Conservation (phyloP, 805 yeast genomes). For the Sugiyamaella chiloensis region DNA sequence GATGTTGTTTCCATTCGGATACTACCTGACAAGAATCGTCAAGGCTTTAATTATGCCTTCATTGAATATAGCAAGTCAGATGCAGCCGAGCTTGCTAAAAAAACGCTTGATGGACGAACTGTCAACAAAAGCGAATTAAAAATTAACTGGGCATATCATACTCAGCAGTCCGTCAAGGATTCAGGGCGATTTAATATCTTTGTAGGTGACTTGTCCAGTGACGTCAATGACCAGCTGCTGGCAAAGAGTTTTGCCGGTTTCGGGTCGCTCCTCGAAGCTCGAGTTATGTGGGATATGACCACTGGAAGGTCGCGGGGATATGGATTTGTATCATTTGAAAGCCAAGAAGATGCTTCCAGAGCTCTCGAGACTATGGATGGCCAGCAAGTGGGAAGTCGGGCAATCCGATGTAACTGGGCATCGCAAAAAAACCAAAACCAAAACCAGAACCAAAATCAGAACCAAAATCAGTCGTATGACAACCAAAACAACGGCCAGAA, state of each 20-base stretch:
- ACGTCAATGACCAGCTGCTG: constrained; percentile 75
- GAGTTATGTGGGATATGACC: constrained; percentile 97
- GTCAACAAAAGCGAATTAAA: constrained; percentile 54
- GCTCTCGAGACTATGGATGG: constrained; percentile 78
- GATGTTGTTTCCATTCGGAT: constrained; percentile 64
- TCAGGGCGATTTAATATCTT: constrained; percentile 65
- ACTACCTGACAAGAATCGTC: constrained; percentile 57
- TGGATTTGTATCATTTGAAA: constrained; percentile 78
- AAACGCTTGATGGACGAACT: constrained; percentile 52
- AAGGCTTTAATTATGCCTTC: constrained; percentile 78
- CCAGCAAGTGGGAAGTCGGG: constrained; percentile 63
- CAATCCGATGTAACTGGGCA: constrained; percentile 87
- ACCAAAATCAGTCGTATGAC: constrained; percentile 14
- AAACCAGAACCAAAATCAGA: constrained; percentile 9
- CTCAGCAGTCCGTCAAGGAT: constrained; percentile 58
- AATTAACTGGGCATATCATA: constrained; percentile 82
- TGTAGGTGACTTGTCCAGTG: constrained; percentile 82
- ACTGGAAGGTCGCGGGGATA: constrained; percentile 88
- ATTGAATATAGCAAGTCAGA: constrained; percentile 62
- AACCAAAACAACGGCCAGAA: neutral
- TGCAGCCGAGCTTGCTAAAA: constrained; percentile 47
- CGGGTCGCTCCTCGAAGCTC: constrained; percentile 69
- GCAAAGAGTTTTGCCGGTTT: constrained; percentile 54
- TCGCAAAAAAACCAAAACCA: constrained; percentile 46
- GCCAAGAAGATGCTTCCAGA: constrained; percentile 64